Percentiles rank a stretch among this genome's conserved stretches.
Evolutionary conservation across 345 rosid genomes (phyloP).

Genomic region (Punica granatum): DNA sequence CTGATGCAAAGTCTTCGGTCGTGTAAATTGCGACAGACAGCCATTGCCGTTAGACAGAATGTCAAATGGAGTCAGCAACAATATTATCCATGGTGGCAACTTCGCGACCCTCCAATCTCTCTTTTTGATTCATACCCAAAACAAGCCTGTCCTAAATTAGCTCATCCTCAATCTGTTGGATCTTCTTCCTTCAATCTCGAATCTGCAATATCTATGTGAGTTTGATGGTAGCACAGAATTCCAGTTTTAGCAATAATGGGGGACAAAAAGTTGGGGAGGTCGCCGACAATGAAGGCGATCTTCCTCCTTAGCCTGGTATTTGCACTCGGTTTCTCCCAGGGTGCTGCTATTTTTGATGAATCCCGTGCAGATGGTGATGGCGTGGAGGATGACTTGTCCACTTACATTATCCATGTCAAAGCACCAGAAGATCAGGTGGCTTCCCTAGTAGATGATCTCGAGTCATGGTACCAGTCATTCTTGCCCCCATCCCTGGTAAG

Average conservation of each 20-base stretch:
- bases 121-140: no score
- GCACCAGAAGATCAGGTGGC: background rate
- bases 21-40: no score
- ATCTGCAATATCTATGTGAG: background rate
- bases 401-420: slow-evolving; percentile 12
- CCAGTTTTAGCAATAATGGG: background rate
- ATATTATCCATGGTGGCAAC: no score
- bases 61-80: no score
- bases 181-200: no score
- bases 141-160: no score
- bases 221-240: background rate
- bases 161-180: no score
- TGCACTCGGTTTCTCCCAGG: background rate
- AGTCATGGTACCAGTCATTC: slow-evolving; percentile 10
- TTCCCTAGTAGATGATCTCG: slow-evolving; percentile 4
- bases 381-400: background rate
- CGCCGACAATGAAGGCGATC: background rate
- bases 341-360: background rate
- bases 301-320: background rate
- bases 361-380: background rate
- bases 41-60: no score
- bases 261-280: background rate
- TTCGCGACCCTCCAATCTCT: no score
- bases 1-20: no score
- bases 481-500: slow-evolving; percentile 6